Base-by-base conservation (phyloP, 768 basidiomycete species). In the Pleurotus citrinopileatus region DNA sequence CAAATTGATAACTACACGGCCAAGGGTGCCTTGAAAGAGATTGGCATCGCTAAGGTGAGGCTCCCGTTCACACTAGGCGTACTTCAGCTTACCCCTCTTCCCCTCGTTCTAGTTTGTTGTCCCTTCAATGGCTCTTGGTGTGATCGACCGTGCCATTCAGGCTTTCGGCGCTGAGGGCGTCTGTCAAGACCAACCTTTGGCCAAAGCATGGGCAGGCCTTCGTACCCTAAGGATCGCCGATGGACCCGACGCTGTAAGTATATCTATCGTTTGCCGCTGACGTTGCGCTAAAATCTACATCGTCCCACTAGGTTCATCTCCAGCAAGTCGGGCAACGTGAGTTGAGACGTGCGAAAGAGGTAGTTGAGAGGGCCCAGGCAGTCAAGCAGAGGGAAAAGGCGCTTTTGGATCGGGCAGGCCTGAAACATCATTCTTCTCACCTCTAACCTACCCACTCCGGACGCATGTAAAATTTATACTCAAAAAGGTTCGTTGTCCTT, bases 121-220 rank as follows among this genome's bases (percentile, higher is more conserved):
- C 9, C 97, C 97, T 10, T 79, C 80, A 0, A 92, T 96, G 89
- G 96, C 94, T 0, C 76, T 91, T 44, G 72, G 75, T 20, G 89
- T 99, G 42, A 78, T 98, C 34, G 97, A 99, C 71, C 87, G 94
- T n/a, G 89, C 94, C 2, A 98, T 98, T 47, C 97, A 99, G 74
- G 77, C 90, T 0, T 94, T 89, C 62, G 97, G 97, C 50, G 97
- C 94, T n/a, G 96, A 98, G 70, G 97, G 97, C 28, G 73, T 99
- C 42, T 90, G 82, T 20, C 93, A 97, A 70, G 96, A 98, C 62
- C 86, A 87, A 29, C 82, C 83, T 19, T 81, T 99, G 28, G 94
- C 96, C 0, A 63, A 69, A 46, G 78, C 80, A 55, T 98, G 84
- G 78, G 89, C 92, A 23, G 80, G 81, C 7, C 67, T 98, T 59